phyloP scores from a whole-genome alignment of 805 yeast genomes.

The Phaffomyces thermotolerans region DNA sequence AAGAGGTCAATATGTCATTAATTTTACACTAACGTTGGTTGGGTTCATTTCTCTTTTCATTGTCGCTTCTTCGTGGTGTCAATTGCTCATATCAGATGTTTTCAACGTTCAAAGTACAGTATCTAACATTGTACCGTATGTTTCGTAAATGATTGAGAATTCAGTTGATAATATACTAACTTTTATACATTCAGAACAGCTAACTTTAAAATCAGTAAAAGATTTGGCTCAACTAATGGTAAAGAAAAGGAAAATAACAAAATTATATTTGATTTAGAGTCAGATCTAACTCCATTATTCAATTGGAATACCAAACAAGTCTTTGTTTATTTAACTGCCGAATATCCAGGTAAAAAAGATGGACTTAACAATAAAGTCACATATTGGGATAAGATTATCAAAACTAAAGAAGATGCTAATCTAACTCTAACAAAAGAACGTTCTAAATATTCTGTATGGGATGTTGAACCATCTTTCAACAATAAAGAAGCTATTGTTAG shows the following conservation, averaged over 20 bases:
- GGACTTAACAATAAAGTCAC: slow-evolving; percentile 58
- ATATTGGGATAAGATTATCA: slow-evolving; percentile 85
- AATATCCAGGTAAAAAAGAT: slow-evolving; percentile 43
- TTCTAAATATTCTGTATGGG: slow-evolving; percentile 85
- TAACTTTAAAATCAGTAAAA: slow-evolving; percentile 45
- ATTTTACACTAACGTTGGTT: slow-evolving; percentile 46
- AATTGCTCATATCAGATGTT: slow-evolving; percentile 39
- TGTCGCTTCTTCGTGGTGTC: slow-evolving; percentile 40
- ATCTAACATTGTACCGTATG: slow-evolving; percentile 29
- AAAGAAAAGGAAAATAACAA: slow-evolving; percentile 72
- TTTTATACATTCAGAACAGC: slow-evolving; percentile 22
- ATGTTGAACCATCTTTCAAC: slow-evolving; percentile 50
- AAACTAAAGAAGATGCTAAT: slow-evolving; percentile 48
- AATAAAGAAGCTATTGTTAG: slow-evolving; percentile 60
- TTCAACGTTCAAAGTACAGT: slow-evolving; percentile 34
- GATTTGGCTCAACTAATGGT: slow-evolving; percentile 60
- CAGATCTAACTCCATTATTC: slow-evolving; percentile 73
- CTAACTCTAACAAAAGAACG: slow-evolving; percentile 44
- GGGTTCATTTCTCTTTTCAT: slow-evolving; percentile 41
- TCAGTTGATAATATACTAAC: slow-evolving; percentile 16
- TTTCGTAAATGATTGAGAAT: neutral
- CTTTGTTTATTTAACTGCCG: slow-evolving; percentile 86
- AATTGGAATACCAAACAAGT: slow-evolving; percentile 97
- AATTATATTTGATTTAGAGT: slow-evolving; percentile 62
- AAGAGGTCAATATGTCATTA: slow-evolving; percentile 44